Percentiles rank a stretch among this genome's conserved stretches.
Conservation (phyloP, 129 eudicot species). For the Tanacetum coccineum region DNA sequence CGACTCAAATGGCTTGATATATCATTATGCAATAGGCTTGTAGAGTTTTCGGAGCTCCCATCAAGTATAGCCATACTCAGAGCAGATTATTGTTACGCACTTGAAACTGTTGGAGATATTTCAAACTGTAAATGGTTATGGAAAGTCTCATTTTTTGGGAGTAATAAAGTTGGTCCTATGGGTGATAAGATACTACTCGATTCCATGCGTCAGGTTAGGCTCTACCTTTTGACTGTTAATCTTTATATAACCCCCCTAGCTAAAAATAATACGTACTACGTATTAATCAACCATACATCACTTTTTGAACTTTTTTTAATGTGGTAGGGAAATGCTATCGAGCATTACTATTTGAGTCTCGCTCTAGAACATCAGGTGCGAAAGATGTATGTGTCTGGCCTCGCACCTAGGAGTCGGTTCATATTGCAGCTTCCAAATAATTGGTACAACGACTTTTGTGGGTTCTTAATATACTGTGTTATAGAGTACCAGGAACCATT, state of each 20-base stretch:
- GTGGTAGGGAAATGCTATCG: slow-evolving; percentile 11
- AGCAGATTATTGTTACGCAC: slow-evolving; percentile 13
- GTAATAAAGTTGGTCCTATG: slow-evolving; percentile 1
- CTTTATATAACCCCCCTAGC: not conserved
- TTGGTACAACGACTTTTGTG: slow-evolving; percentile 18
- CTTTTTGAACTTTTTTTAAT: not conserved
- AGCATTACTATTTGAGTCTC: not conserved
- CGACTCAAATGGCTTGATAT: slow-evolving; percentile 21
- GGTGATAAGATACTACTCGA: not conserved
- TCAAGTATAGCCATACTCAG: slow-evolving; percentile 15
- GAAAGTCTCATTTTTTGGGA: slow-evolving; percentile 17
- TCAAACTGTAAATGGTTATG: slow-evolving; percentile 22
- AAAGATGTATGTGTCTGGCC: not conserved
- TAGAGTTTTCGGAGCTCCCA: slow-evolving; percentile 4
- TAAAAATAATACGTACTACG: too few species aligned
- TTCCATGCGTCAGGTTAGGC: slow-evolving; percentile 18
- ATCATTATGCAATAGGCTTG: not conserved
- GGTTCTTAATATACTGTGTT: slow-evolving; percentile 23
- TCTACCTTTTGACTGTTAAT: slow-evolving; percentile 2
- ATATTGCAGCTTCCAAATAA: slow-evolving; percentile 9
- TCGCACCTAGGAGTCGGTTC: not conserved
- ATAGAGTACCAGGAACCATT: slow-evolving; percentile 15
- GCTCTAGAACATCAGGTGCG: slow-evolving; percentile 13
- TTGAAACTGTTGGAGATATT: slow-evolving; percentile 15
- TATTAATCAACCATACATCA: not conserved